Evolutionary conservation across 1,284 basidiomycete species (phyloP), one percentile per base, ranked within the genome.

Genomic region (Sporisorium exsertum): DNA sequence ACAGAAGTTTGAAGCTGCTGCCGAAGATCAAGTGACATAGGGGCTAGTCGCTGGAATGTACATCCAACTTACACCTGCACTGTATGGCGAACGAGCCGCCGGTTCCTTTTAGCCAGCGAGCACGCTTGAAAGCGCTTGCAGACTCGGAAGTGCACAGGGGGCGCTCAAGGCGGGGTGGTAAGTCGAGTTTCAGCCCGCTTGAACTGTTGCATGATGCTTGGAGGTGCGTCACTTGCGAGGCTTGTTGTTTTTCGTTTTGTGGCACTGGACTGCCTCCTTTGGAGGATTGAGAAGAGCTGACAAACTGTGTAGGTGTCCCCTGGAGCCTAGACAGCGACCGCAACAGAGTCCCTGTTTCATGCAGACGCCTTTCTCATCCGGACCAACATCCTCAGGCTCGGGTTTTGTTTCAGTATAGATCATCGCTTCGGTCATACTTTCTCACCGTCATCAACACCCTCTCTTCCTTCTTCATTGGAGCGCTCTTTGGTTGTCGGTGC

Each of bases 401-500:
- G 32, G 15, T 50, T 13, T 50, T 32, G 27, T 20, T 27, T 20
- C 18, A 50, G 49, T n/a, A 29, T 29, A 49, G 29, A 50, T 12
- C 29, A 32, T 32, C 27, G 18, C n/a, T 7, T 8, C 29, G 29
- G n/a, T 50, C 29, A 20, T 20, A 10, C 18, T 20, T 32, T 5
- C 29, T 42, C 18, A 12, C 40, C 26, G 42, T 27, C 40, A 55
- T 32, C 42, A 32, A n/a, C n/a, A n/a, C 18, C 15, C 24, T 18
- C 12, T 27, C 16, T 9, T 27, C 37, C 33, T n/a, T 54, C 26
- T 2, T 22, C 29, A 12, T 43, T 20, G 8, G 26, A 33, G 15
- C 37, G 24, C 37, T 54, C 52, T 54, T 54, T 54, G 37, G 52
- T 29, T 54, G 37, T 54, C 52, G 26, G 52, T 40, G 20, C 52